Percentiles rank a stretch among this genome's conserved stretches.
Conservation (phyloP, 2,329 filamentous ascomycete species). For the Apiospora marii region DNA sequence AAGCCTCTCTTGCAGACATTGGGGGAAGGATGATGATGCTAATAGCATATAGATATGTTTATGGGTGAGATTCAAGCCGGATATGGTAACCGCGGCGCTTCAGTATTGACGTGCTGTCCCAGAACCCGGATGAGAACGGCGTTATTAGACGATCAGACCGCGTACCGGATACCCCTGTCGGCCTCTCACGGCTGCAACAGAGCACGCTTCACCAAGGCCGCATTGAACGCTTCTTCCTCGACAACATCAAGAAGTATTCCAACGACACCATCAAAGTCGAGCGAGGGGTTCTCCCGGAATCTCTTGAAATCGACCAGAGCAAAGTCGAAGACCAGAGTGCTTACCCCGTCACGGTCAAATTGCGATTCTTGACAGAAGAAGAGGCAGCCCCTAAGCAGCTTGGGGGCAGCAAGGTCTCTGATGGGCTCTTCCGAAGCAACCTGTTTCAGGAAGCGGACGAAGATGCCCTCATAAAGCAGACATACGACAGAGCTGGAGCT, state of each 20-base stretch:
- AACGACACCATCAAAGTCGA: slow-evolving; percentile 61
- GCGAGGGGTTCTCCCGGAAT: slow-evolving; percentile 64
- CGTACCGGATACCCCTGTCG: slow-evolving; percentile 68
- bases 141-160: slow-evolving; percentile 64
- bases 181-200: slow-evolving; percentile 69
- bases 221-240: slow-evolving; percentile 72
- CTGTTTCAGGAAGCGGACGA: slow-evolving; percentile 62
- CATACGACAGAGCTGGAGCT: slow-evolving; percentile 32
- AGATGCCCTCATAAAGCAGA: slow-evolving; percentile 53
- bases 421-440: slow-evolving; percentile 69
- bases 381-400: slow-evolving; percentile 59
- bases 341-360: slow-evolving; percentile 67
- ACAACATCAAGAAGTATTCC: slow-evolving; percentile 63
- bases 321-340: slow-evolving; percentile 56
- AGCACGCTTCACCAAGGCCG: slow-evolving; percentile 75
- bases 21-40: neutral
- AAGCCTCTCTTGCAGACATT: neutral
- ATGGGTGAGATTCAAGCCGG: slow-evolving; percentile 36
- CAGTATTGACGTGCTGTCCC: neutral
- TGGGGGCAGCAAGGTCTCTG: slow-evolving; percentile 48
- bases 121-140: slow-evolving; percentile 69
- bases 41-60: slow-evolving; percentile 37
- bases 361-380: slow-evolving; percentile 65
- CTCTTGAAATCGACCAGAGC: slow-evolving; percentile 61
- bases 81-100: neutral